These are phyloP conservation scores for Pelargonium fulgidum DNA, from an alignment of 441 rosid species.

Conservation along the genomic window DNA sequence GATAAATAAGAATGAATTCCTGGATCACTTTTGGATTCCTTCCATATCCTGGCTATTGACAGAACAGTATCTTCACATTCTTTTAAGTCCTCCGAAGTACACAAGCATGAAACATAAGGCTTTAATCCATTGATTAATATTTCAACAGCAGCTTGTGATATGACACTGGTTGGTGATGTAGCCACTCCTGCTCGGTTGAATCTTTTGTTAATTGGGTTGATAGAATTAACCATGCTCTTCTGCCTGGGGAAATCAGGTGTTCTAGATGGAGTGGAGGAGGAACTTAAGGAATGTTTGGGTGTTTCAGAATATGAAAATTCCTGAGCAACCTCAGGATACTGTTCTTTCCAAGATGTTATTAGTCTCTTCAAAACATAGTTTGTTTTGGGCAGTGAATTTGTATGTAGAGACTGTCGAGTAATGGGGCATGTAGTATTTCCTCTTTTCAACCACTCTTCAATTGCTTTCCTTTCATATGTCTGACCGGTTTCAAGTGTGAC, in stretches of 20 bases:
- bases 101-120: conserved; percentile 43
- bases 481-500: conserved; percentile 76
- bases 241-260: conserved; percentile 15
- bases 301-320: conserved; percentile 51
- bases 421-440: conserved; percentile 62
- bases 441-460: conserved; percentile 60
- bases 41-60: conserved; percentile 47
- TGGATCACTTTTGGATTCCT: conserved; percentile 50
- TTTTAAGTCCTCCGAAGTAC: conserved; percentile 53
- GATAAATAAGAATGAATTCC: conserved; percentile 46
- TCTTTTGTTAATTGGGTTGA: conserved; percentile 30
- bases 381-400: conserved; percentile 47
- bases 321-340: conserved; percentile 59
- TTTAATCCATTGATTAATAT: conserved; percentile 42
- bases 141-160: conserved; percentile 52
- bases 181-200: conserved; percentile 27
- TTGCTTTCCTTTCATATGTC: conserved; percentile 67
- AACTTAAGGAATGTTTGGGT: conserved; percentile 33
- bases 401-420: conserved; percentile 46
- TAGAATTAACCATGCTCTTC: conserved; percentile 23
- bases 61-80: conserved; percentile 59
- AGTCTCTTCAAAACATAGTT: conserved; percentile 61
- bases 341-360: conserved; percentile 61
- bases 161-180: conserved; percentile 58
- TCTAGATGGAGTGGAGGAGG: conserved; percentile 29